Percentiles rank a stretch among this genome's conserved stretches.
phyloP scores from a whole-genome alignment of 2,329 filamentous ascomycete species.

The Fulvia fulva region DNA sequence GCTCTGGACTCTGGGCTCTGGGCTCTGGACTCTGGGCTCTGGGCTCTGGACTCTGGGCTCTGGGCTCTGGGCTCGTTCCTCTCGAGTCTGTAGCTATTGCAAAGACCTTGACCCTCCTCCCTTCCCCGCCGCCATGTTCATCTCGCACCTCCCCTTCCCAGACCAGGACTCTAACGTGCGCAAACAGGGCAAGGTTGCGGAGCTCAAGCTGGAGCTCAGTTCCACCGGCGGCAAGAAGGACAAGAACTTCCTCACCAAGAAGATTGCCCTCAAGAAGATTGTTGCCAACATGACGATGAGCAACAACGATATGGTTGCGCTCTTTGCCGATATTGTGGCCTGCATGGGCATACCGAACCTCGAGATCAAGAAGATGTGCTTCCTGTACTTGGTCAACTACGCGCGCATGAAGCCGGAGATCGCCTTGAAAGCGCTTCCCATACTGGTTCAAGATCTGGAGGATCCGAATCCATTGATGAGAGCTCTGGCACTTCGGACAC shows the following conservation, averaged over 20 bases:
- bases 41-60: no score
- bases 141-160: constrained; percentile 27
- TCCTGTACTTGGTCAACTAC: constrained; percentile 95
- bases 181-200: constrained; percentile 93
- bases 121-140: constrained; percentile 36
- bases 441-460: constrained; percentile 87
- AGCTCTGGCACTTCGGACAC: constrained; percentile 85
- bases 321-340: constrained; percentile 90
- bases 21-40: no score
- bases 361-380: constrained; percentile 99
- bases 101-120: background rate
- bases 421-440: constrained; percentile 86
- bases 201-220: constrained; percentile 82
- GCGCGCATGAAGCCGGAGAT: constrained; percentile 90
- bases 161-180: constrained; percentile 1
- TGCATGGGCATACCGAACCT: constrained; percentile 94
- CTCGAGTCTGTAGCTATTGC: background rate
- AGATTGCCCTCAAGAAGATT: constrained; percentile 98
- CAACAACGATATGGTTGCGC: constrained; percentile 98
- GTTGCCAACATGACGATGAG: constrained; percentile 99
- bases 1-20: no score
- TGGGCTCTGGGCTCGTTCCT: no score
- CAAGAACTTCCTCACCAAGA: constrained; percentile 91
- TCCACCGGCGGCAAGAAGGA: constrained; percentile 81
- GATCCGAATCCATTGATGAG: constrained; percentile 88